Percentiles rank a stretch among this genome's conserved stretches.
phyloP scores from a whole-genome alignment of 495 filamentous ascomycete species.

The Cryomyces antarcticus region DNA sequence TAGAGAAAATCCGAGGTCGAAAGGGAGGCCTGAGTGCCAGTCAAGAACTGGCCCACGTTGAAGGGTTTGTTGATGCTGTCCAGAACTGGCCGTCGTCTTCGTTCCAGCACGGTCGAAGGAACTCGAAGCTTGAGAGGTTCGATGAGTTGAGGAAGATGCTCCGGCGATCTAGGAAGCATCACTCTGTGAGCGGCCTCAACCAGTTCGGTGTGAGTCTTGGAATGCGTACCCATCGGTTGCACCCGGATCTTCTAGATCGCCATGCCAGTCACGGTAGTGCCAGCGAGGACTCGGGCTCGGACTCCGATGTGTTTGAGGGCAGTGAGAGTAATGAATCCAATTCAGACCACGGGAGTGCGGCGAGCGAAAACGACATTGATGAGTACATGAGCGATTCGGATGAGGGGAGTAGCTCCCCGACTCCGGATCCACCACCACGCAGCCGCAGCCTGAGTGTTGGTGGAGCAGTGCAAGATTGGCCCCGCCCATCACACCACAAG shows the following conservation, averaged over 20 bases:
- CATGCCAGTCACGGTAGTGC: conserved; percentile 23
- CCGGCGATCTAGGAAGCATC: conserved; percentile 28
- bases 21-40: conserved; percentile 14
- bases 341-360: conserved; percentile 19
- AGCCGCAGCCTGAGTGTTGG: too few relatives aligned
- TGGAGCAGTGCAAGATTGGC: too few relatives aligned
- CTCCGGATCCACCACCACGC: too few relatives aligned
- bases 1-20: conserved; percentile 36
- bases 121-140: conserved; percentile 20
- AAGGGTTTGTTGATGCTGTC: conserved; percentile 13
- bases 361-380: conserved; percentile 30
- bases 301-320: conserved; percentile 19
- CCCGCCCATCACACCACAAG: too few relatives aligned
- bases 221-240: conserved; percentile 57
- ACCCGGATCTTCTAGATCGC: conserved; percentile 38
- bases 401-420: too few relatives aligned
- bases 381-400: conserved; percentile 10
- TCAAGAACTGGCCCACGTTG: conserved; percentile 11
- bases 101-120: conserved; percentile 31
- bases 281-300: conserved; percentile 27
- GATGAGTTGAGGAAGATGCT: conserved; percentile 31
- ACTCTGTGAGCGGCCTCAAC: conserved; percentile 43
- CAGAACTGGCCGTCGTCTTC: conserved; percentile 33
- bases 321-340: conserved; percentile 23
- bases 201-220: conserved; percentile 45